Base-by-base conservation (phyloP, 2,329 filamentous ascomycete genomes). In the Aspergillus intermedius region DNA sequence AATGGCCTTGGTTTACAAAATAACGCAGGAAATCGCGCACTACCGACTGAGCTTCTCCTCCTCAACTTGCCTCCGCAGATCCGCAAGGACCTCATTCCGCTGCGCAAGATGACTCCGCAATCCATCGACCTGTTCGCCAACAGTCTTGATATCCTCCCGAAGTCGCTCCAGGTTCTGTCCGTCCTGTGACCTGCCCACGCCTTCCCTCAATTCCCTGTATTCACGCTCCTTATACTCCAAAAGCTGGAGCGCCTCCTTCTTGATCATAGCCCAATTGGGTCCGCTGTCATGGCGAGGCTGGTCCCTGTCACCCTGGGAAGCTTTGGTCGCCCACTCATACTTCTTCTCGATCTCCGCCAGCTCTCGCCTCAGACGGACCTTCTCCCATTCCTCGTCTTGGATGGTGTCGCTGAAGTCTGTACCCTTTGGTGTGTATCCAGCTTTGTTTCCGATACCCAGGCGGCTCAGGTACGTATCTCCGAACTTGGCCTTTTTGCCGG, bases 381-480 rank as follows among this genome's bases (percentile, higher is more conserved):
- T 93, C 70, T 98, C 93, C 90, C 93, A 97, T 66, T 98, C 93
- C 61, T 84, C 83, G 22, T 94, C 91, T 52, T 87, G 87, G 66
- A 90, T 88, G 54, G 88, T 86, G 34, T 80, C 78, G 50, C 83
- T 86, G 67, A 97, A 97, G 73, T 98, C 91, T 1, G 93, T 98
- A 22, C 93, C 93, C 37, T 85, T 77, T 7, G 87, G 81, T 64
- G 87, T 85, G 72, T 93, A 91, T 50, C 81, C 84, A 57, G 85
- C 83, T 62, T 91, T 86, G 46, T 83, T 81, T 17, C 82, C 82
- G 5, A 84, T 77, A 6, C 93, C 93, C 35, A 98, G 78, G 10
- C 93, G 84, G 52, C 88, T 94, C 49, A 98, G 81, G 71, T 97
- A 98, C 55, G 95, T 88, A 68, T 98, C 93, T 56, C 93, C 93